phyloP scores from a whole-genome alignment of 176 grass and related monocot genomes.

The Paspalum vaginatum region DNA sequence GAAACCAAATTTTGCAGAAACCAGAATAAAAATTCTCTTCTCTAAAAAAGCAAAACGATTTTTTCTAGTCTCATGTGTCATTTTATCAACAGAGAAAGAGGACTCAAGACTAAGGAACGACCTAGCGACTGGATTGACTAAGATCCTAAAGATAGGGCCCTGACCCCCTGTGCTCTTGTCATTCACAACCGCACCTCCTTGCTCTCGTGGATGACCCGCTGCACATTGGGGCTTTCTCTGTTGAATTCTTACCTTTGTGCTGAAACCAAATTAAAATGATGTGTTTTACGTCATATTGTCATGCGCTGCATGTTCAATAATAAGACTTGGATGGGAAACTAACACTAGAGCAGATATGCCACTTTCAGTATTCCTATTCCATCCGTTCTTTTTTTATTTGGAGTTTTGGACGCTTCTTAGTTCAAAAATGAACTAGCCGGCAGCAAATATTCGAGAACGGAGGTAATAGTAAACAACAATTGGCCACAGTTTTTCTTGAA shows the following conservation, averaged over 20 bases:
- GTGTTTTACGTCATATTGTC: constrained; percentile 8
- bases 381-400: too few relatives aligned
- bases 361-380: neutral
- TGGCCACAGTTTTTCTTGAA: neutral
- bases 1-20: neutral
- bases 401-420: too few relatives aligned
- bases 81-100: neutral
- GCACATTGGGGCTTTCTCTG: neutral
- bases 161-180: neutral
- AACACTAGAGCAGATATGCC: neutral
- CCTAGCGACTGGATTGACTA: neutral
- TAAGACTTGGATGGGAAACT: neutral
- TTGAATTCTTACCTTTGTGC: neutral
- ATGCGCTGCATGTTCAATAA: neutral
- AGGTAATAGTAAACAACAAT: neutral
- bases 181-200: neutral
- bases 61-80: neutral
- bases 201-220: neutral
- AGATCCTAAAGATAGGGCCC: neutral
- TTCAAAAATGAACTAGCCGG: too few relatives aligned
- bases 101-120: neutral
- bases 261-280: neutral
- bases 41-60: neutral
- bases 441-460: too few relatives aligned
- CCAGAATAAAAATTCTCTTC: neutral